phyloP scores from a whole-genome alignment of 2,329 filamentous ascomycete genomes.

The Colletotrichum magnum region DNA sequence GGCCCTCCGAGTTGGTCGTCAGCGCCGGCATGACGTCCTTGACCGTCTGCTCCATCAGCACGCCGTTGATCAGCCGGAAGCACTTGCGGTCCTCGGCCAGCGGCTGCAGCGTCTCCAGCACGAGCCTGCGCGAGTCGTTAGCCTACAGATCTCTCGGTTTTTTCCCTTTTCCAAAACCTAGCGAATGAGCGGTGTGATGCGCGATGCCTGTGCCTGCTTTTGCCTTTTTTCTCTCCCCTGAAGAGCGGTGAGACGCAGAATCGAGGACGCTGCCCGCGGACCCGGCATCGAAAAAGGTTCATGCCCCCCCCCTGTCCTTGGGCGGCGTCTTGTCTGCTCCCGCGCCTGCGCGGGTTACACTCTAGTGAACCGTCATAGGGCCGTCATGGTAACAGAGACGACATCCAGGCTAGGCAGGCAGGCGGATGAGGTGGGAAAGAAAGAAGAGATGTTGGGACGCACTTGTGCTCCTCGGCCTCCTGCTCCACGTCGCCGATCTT shows the following conservation, averaged over 20 bases:
- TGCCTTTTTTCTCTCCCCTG: not conserved
- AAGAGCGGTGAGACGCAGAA: slow-evolving; percentile 38
- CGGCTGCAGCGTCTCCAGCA: slow-evolving; percentile 90
- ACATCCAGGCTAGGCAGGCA: slow-evolving; percentile 16
- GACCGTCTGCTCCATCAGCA: slow-evolving; percentile 93
- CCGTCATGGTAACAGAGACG: slow-evolving; percentile 1
- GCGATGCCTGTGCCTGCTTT: not conserved
- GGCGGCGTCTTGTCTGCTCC: not conserved
- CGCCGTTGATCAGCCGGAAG: slow-evolving; percentile 98
- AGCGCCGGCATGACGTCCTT: slow-evolving; percentile 92
- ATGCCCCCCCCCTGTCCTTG: not conserved
- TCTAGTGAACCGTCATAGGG: not conserved
- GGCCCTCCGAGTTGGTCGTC: slow-evolving; percentile 92
- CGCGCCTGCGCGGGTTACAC: slow-evolving; percentile 7
- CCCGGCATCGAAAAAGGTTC: slow-evolving; percentile 38
- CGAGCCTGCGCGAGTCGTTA: slow-evolving; percentile 73
- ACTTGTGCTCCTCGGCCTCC: slow-evolving; percentile 99
- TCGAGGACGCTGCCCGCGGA: not conserved
- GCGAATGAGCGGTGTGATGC: slow-evolving; percentile 28
- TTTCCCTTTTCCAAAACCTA: not conserved
- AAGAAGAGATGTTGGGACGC: slow-evolving; percentile 54
- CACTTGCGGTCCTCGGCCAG: slow-evolving; percentile 91
- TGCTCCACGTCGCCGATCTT: slow-evolving; percentile 99
- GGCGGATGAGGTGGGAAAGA: slow-evolving; percentile 18
- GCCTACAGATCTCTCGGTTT: slow-evolving; percentile 3